Base-by-base conservation (phyloP, 1,139 yeast species). In the Pichia sp. region DNA sequence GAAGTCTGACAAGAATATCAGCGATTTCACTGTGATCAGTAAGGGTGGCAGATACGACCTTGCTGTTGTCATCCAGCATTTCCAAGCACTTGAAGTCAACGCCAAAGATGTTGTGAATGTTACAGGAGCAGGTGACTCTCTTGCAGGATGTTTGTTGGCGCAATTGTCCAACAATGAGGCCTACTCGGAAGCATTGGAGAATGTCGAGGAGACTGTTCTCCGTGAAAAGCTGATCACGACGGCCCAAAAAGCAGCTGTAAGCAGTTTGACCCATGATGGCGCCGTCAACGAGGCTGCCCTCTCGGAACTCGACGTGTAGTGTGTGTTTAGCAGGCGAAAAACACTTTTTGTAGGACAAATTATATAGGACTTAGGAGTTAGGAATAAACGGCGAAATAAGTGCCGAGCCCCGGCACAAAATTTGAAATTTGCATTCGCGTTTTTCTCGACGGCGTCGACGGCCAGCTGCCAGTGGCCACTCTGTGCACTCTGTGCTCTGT, bases 121-220 rank as follows among this genome's bases (percentile, higher is more conserved):
- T 21, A 79, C 86, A 3, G 89, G 94, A 1, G 85, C 90, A 0
- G 89, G 89, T 4, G 94, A 87, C 62, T 76, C 91, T 0, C 71
- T 87, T 39, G 71, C 76, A 24, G 90, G 90, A 1, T 75, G 68
- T 45, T 53, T 81, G 40, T 52, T 73, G 36, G 55, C 63, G 19
- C 60, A 56, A 32, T 50, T 66, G 8, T 33, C 44, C 3, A 30
- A 11, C 5, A 35, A 31, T 9, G n/a, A 38, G n/a, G 19, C 18
- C 18, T 2, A 24, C 11, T 20, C 32, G 14, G 20, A 18, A 4
- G 30, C 34, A 7, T 19, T 41, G 11, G 38, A 30, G 17, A 19
- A 21, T 19, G 5, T 42, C 14, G 35, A 32, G 6, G n/a, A 40
- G 10, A 12, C 19, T 22, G 18, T 4, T 18, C 24, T 17, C 5